Evolutionary conservation across 2,329 filamentous ascomycete species (phyloP), one percentile per base, ranked within the genome.

Genomic region (Cladosporium sphaerospermum): DNA sequence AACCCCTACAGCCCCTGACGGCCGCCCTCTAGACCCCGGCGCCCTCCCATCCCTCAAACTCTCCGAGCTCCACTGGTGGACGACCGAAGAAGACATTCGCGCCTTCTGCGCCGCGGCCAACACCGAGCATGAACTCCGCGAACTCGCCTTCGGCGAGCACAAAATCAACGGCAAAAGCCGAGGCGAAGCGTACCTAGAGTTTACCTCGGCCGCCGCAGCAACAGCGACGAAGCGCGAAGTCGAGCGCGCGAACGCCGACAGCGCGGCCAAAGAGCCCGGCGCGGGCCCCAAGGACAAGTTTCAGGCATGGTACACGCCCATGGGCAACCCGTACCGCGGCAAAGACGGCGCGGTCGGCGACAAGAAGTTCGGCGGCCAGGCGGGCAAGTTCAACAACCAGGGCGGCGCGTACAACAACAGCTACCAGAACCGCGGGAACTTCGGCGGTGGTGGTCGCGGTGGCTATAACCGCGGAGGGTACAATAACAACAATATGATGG

Each of bases 131-230:
- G 89, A 96, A 64, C 74, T 97, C 14, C 90, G 88, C 64, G 93
- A 97, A 56, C 83, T 99, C 48, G 96, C 91, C 0, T 99, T 97
- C 69, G 96, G 89, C 64, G 93, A 99, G 69, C 93, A 97, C 72
- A 99, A 99, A 69, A 91, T 97, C 45, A 99, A 99, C 62, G 93
- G 93, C 62, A 99, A 99, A 75, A 96, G 89, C 73, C 96, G 97
- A 75, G 92, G 93, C 39, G 83, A 86, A 76, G 89, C 86, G 4
- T 97, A 91, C 65, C 75, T 97, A 43, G 89, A 96, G 63, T 90
- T 97, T 63, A 78, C 80, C 23, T 86, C 88, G 0, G 83, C 86
- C 45, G 89, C 95, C 71, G 90, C 89, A 11, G 86, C 93, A 1
- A 91, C 89, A 0, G 89, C 89, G 0, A 80, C 85, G 6, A 97